Evolutionary conservation across 2,329 filamentous ascomycete genomes (phyloP), one percentile per base, ranked within the genome.

Genomic region (Trichothecium roseum): DNA sequence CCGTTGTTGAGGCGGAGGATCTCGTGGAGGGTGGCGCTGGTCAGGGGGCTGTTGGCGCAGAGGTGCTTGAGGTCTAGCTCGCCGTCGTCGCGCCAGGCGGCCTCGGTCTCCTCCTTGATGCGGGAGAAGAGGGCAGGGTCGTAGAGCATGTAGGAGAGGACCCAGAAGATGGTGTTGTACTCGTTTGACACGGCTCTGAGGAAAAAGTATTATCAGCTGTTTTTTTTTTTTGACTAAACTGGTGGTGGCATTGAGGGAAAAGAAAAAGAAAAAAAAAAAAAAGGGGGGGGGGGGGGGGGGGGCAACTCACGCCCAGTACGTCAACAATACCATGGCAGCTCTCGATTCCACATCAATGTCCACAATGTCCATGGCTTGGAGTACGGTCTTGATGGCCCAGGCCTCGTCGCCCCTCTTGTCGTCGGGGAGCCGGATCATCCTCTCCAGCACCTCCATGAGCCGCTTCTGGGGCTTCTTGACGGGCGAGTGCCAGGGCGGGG

Each of bases 91-190:
- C 18, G 30, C 30, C 30, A 32, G 14, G 30, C 30, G 30, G 13
- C 30, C 17, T 32, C 30, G 12, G 17, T 33, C 18, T 33, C 31
- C 14, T 33, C 9, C 9, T 13, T 9, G 18, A 33, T 18, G 16
- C 9, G 14, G 14, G 9, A 6, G 9, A 18, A 18, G 15, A 33
- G 31, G 12, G 4, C 17, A 10, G 16, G 16, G 14, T 33, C 31
- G 10, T 33, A 20, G 17, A 33, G 31, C 4, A 24, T 18, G n/a
- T 33, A 22, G 8, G 31, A 9, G 9, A 20, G 12, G n/a, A 33
- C 18, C 31, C 31, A 33, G 31, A 33, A 33, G n/a, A 13, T 18
- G 18, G 18, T 33, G 18, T 33, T 33, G 20, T 32, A 32, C 30
- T 32, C 30, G 17, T 32, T 32, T 7, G 30, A 32, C 15, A 15